Percentiles rank a stretch among this genome's conserved stretches.
phyloP scores from a whole-genome alignment of 2,329 filamentous ascomycete species.

The Furcasterigmium furcatum region DNA sequence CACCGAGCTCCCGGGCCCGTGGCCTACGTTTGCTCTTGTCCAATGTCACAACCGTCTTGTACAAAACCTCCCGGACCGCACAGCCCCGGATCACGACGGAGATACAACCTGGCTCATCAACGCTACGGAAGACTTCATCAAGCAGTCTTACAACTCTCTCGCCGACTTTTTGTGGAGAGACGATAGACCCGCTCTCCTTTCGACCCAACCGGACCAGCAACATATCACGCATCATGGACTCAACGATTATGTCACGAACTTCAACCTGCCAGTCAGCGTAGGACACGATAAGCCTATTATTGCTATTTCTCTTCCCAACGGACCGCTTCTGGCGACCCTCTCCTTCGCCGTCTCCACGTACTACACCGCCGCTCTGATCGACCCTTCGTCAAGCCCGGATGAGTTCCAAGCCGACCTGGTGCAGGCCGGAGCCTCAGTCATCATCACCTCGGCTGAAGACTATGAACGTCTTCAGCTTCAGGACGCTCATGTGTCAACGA shows the following conservation, averaged over 20 bases:
- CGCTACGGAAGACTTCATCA: conserved; percentile 17
- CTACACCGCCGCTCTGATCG: conserved; percentile 13
- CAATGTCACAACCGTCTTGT: conserved; percentile 29
- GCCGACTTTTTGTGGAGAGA: conserved; percentile 27
- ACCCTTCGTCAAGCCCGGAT: conserved; percentile 9
- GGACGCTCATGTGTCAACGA: background rate
- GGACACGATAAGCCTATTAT: conserved; percentile 8
- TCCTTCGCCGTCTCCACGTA: conserved; percentile 14
- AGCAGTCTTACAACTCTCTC: conserved; percentile 30
- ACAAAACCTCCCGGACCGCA: conserved; percentile 29
- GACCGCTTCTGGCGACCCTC: conserved; percentile 13
- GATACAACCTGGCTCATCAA: conserved; percentile 12
- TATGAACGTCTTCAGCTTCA: conserved; percentile 1
- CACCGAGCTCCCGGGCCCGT: conserved; percentile 19
- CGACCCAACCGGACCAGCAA: conserved; percentile 15
- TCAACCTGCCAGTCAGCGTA: conserved; percentile 21
- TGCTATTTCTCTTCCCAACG: conserved; percentile 12
- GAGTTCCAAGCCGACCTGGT: conserved; percentile 14
- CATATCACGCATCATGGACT: conserved; percentile 28
- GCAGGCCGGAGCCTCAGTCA: background rate
- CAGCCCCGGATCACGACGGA: conserved; percentile 20
- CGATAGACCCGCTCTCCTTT: conserved; percentile 21
- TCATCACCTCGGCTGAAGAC: background rate
- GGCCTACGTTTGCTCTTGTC: conserved; percentile 23
- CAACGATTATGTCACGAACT: conserved; percentile 24